phyloP scores from a whole-genome alignment of 2,329 filamentous ascomycete species.

The Microdochium bolleyi region DNA sequence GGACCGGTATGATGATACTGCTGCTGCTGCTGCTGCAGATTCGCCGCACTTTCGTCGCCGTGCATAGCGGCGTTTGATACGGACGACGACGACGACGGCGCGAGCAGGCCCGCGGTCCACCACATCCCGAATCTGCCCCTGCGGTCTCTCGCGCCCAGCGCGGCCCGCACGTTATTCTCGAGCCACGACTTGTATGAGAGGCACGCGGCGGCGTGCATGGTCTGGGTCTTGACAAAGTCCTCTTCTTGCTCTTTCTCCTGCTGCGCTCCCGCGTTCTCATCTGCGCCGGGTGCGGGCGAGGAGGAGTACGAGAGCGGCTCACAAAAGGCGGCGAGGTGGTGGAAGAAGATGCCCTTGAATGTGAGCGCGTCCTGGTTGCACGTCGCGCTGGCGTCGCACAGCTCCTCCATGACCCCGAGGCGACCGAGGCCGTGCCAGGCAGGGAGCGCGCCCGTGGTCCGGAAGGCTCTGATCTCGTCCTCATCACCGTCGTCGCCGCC shows the following conservation, averaged over 20 bases:
- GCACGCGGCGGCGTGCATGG: conserved; percentile 53
- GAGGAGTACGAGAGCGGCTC: conserved; percentile 42
- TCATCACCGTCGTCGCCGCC: conserved; percentile 20
- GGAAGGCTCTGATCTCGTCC: conserved; percentile 25
- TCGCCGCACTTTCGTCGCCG: no score
- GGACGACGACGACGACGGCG: neutral
- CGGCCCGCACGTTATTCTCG: conserved; percentile 68
- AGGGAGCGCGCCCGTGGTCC: conserved; percentile 29
- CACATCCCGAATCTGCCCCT: conserved; percentile 74
- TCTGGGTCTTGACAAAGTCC: conserved; percentile 17
- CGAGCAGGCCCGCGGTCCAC: conserved; percentile 61
- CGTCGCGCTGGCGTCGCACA: conserved; percentile 64
- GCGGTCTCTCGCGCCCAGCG: conserved; percentile 58
- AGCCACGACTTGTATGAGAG: conserved; percentile 65
- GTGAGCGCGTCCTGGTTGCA: conserved; percentile 83
- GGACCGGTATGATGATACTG: conserved; percentile 11
- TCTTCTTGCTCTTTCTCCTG: conserved; percentile 16
- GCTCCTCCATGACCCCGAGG: conserved; percentile 74
- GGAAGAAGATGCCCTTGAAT: conserved; percentile 94
- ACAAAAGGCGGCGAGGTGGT: conserved; percentile 78
- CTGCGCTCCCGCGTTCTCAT: neutral
- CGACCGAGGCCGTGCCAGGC: conserved; percentile 71
- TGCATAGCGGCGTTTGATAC: no score
- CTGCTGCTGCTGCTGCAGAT: neutral
- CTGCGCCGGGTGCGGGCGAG: conserved; percentile 21